phyloP scores from a whole-genome alignment of 1,284 basidiomycete genomes.

The Grifola frondosa region DNA sequence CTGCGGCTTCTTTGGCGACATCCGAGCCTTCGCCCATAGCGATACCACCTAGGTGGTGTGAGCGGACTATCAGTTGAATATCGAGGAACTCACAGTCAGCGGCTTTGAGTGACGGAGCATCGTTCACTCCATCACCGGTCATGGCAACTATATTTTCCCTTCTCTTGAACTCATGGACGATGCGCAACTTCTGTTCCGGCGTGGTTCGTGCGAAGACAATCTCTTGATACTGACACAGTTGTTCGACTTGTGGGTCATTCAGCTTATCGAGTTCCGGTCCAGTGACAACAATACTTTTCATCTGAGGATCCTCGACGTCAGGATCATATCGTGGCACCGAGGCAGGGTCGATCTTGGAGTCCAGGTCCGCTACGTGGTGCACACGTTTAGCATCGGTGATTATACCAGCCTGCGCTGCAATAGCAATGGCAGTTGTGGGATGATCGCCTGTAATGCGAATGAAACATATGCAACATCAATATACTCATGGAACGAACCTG shows the following conservation, averaged over 20 bases:
- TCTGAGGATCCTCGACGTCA: conserved; percentile 18
- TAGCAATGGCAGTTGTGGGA: conserved; percentile 51
- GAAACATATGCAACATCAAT: conserved; percentile 20
- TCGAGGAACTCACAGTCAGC: conserved; percentile 35
- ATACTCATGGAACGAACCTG: conserved; percentile 43
- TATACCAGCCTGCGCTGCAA: conserved; percentile 58
- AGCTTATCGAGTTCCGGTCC: conserved; percentile 50
- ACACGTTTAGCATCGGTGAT: conserved; percentile 43
- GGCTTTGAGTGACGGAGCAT: conserved; percentile 58
- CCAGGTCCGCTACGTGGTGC: conserved; percentile 43
- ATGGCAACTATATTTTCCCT: conserved; percentile 50
- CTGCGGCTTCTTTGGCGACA: conserved; percentile 47
- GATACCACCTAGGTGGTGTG: conserved; percentile 40
- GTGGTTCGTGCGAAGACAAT: conserved; percentile 73
- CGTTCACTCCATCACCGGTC: conserved; percentile 68
- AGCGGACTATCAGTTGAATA: background rate
- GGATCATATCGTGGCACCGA: conserved; percentile 24
- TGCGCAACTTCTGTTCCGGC: conserved; percentile 70
- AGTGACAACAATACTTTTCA: conserved; percentile 45
- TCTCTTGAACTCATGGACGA: conserved; percentile 59
- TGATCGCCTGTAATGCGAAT: conserved; percentile 47
- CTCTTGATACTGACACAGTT: conserved; percentile 53
- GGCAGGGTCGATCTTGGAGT: conserved; percentile 13
- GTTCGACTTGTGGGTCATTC: conserved; percentile 45
- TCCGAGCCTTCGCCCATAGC: conserved; percentile 50